Base-by-base conservation (phyloP, 495 filamentous ascomycete genomes). In the Penicilliopsis zonata region DNA sequence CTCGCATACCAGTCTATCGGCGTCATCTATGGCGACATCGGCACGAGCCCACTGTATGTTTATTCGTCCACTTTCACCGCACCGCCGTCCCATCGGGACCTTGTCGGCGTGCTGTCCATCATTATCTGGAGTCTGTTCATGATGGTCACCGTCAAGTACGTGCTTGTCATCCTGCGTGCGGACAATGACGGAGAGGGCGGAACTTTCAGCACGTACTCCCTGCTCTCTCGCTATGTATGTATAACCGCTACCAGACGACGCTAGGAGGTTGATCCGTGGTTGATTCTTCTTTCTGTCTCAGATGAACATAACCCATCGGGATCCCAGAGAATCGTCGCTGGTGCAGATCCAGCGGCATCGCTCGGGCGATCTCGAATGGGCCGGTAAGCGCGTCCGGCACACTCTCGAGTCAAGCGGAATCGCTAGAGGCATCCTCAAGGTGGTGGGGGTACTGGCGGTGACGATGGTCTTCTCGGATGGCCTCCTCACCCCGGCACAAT, bases 141-240 rank as follows among this genome's bases (percentile, higher is more conserved):
- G 29, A 79, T 85, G 59, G 79, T 85, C 9, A 80, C 70, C 5
- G 46, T 84, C 35, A 86, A 86, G 51, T 86, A 84, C 39, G 57
- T 80, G 10, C 50, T 79, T 20, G 72, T 84, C 42, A 70, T 84
- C 17, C 60, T 86, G 13, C 57, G 55, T 15, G 78, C 79, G 14
- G 80, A 86, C 52, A 78, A 84, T 46, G 77, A 83, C 35, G 80
- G 80, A 20, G 80, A 86, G 49, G 80, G 80, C 5, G 80, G 81
- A 29, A 86, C 80, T 1, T 86, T 86, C 43, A 74, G 69, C 27
- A 64, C 72, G 13, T 86, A 83, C 47, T 73, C 74, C 10, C 52
- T 86, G n/a, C 61, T 86, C 1, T 73, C 77, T 1, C 61, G 78
- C 45, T 82, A 74, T 56, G 78, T 76, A 58, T 50, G 64, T 57